phyloP scores from a whole-genome alignment of 2,329 filamentous ascomycete species.

The Claviceps citrina region DNA sequence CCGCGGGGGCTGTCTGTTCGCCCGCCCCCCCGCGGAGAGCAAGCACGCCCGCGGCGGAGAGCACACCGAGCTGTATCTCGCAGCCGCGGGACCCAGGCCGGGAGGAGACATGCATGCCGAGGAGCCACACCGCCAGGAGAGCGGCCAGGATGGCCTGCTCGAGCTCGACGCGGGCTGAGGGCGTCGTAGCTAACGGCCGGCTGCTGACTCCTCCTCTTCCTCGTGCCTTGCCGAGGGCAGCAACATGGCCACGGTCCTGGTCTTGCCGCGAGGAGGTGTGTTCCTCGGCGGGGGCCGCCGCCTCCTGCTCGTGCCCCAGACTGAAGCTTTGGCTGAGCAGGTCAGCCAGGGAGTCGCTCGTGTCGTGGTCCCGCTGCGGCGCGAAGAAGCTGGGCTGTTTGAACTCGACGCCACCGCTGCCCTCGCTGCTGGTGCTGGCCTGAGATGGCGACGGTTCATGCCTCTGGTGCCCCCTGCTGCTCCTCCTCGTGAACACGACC shows the following conservation, averaged over 20 bases:
- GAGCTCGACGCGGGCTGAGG: not conserved
- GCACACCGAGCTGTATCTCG: conserved; percentile 14
- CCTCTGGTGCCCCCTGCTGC: conserved; percentile 9
- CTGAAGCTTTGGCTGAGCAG: conserved; percentile 29
- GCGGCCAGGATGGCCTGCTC: conserved; percentile 12
- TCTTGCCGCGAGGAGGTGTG: not conserved
- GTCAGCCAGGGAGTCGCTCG: conserved; percentile 28
- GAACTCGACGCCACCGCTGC: conserved; percentile 26
- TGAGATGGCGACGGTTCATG: conserved; percentile 2
- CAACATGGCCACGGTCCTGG: not conserved
- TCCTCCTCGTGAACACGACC: conserved; percentile 31
- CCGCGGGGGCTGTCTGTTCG: too few species aligned
- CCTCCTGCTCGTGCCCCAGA: conserved; percentile 18
- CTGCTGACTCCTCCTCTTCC: too few species aligned
- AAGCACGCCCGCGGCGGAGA: conserved; percentile 16
- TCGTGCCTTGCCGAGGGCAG: not conserved
- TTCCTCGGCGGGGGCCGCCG: conserved; percentile 2
- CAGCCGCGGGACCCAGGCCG: conserved; percentile 10
- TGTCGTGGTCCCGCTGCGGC: conserved; percentile 20
- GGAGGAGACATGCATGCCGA: conserved; percentile 9
- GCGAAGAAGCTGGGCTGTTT: conserved; percentile 49
- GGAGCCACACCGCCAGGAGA: conserved; percentile 14
- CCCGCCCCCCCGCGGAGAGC: conserved; percentile 18
- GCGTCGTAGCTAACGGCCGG: not conserved
- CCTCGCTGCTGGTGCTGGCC: conserved; percentile 5